Conservation (phyloP, 345 rosid species). For the Kandelia obovata region DNA sequence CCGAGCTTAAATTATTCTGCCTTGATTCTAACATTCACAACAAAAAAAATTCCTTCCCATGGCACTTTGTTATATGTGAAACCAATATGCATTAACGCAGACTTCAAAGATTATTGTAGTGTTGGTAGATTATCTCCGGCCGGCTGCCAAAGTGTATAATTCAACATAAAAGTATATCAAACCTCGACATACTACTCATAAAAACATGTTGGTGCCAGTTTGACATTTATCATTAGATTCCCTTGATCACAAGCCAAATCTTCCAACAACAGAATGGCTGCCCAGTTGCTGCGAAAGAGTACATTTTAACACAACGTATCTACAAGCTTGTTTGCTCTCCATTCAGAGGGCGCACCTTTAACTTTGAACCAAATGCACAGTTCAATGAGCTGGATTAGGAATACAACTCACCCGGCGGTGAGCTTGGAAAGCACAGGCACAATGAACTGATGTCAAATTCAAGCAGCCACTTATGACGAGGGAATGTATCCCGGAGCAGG, state of each 20-base stretch:
- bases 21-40: too few relatives aligned
- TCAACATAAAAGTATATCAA: too few relatives aligned
- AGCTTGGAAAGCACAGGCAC: slow-evolving; percentile 77
- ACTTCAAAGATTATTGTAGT: too few relatives aligned
- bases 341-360: not conserved
- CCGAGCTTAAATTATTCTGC: too few relatives aligned
- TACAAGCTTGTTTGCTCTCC: not conserved
- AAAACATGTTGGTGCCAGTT: too few relatives aligned
- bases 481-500: slow-evolving; percentile 92
- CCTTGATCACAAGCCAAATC: not conserved
- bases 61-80: too few relatives aligned
- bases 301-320: slow-evolving; percentile 1
- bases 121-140: too few relatives aligned
- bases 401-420: slow-evolving; percentile 44
- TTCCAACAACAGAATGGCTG: slow-evolving; percentile 9
- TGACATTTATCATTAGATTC: not conserved
- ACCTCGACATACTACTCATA: too few relatives aligned
- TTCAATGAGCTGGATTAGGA: slow-evolving; percentile 57
- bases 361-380: not conserved
- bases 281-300: not conserved
- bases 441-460: slow-evolving; percentile 85
- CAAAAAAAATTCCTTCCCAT: too few relatives aligned
- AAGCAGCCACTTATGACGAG: slow-evolving; percentile 95
- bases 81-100: too few relatives aligned
- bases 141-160: too few relatives aligned